Percentiles rank a stretch among this genome's conserved stretches.
phyloP scores from a whole-genome alignment of 345 rosid genomes.

The Salix purpurea region DNA sequence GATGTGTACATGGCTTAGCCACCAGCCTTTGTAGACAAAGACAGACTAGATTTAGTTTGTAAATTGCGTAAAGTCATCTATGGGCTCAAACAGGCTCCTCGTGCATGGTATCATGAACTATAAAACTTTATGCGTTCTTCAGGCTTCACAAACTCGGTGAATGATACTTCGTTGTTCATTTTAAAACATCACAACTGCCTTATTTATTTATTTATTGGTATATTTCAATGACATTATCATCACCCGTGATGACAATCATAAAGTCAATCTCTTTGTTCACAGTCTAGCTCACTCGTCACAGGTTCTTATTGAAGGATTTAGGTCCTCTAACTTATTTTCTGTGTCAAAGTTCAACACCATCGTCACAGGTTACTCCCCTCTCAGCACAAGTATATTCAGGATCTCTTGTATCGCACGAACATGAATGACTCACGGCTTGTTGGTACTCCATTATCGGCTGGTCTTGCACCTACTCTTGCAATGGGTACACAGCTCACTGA shows the following conservation, averaged over 20 bases:
- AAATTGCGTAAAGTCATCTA: background rate
- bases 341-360: background rate
- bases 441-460: background rate
- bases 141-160: no score
- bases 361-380: fast-evolving
- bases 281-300: fast-evolving
- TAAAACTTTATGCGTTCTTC: fast-evolving
- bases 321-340: background rate
- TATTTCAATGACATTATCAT: background rate
- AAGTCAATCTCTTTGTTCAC: background rate
- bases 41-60: background rate
- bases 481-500: fast-evolving
- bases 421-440: background rate
- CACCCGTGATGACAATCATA: background rate
- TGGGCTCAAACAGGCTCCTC: background rate
- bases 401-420: background rate
- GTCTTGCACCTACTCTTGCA: background rate
- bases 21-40: background rate
- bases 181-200: background rate
- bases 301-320: fast-evolving
- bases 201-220: background rate
- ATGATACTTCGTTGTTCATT: background rate
- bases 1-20: background rate
- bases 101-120: background rate
- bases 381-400: no score